Evolutionary conservation across 306 rosid genomes (phyloP).

Genomic region (Herpetospermum pedunculosum): DNA sequence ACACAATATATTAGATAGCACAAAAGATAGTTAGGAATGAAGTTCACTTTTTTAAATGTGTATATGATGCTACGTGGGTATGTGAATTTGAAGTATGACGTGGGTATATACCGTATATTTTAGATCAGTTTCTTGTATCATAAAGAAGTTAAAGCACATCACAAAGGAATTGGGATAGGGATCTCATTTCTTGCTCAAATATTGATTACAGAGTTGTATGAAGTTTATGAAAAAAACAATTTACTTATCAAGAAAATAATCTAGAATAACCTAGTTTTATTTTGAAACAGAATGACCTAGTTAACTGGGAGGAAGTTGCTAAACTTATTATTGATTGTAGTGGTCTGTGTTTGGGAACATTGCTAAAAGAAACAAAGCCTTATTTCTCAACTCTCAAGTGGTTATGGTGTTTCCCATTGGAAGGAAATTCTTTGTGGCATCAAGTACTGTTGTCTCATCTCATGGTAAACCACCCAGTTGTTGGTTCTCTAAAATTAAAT

Average conservation of each 20-base stretch:
- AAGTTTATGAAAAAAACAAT: not conserved
- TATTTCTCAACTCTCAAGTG: not conserved
- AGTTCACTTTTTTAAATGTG: not conserved
- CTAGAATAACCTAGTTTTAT: not conserved
- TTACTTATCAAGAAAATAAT: not conserved
- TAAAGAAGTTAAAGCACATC: not conserved
- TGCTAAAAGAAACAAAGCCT: not conserved
- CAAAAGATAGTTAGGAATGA: not conserved
- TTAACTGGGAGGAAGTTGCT: not conserved
- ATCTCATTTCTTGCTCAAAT: not conserved
- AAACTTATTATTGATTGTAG: not conserved
- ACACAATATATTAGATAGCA: not conserved
- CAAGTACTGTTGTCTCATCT: not conserved
- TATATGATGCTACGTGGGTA: not conserved
- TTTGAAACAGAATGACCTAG: not conserved
- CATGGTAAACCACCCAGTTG: not conserved
- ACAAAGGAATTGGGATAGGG: not conserved
- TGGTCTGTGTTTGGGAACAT: not conserved
- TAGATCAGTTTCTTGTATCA: constrained; percentile 2
- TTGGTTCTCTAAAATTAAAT: not conserved
- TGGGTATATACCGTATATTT: not conserved
- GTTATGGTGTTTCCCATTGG: not conserved
- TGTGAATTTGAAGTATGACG: not conserved
- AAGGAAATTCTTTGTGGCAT: not conserved
- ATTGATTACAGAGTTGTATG: not conserved